Evolutionary conservation across 2,329 filamentous ascomycete genomes (phyloP), one percentile per base, ranked within the genome.

Genomic region (Colletotrichum sp.): DNA sequence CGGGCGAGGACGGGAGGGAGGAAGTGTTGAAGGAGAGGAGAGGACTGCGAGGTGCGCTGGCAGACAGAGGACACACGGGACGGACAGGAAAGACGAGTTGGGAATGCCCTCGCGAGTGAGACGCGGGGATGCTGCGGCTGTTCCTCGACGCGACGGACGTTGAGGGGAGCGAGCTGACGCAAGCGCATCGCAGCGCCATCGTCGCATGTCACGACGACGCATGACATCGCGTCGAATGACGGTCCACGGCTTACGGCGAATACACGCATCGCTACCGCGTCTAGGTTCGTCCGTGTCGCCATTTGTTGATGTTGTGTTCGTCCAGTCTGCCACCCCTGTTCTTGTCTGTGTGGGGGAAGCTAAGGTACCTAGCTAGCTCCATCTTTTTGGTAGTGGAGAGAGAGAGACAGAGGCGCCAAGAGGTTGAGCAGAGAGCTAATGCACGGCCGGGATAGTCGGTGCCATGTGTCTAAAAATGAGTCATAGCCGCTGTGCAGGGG

Each of bases 381-480:
- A 66, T 36, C 59, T 51, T 51, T 47, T 51, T 51, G 43, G 13
- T 21, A 51, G 43, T 51, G 43, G 43, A 33, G 54, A 57, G 27
- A 12, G 12, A 54, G 16, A 58, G 21, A 34, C 15, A 38, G 9
- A 31, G 34, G 54, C 55, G 68, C 71, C 63, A 71, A 36, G 43
- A 24, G 29, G 36, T 36, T 15, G 24, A 47, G 58, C 18, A 15
- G 43, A 29, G 38, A 66, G 72, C 72, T 75, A 76, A 69, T 62
- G 63, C 69, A 70, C 31, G 18, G 36, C 58, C 38, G 34, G 65
- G 27, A 18, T 51, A 51, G 43, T 51, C 43, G 43, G 4, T 76
- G 76, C 80, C 77, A 80, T 79, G 78, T 81, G 79, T 81, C 80
- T 79, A 78, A 78, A 78, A 77, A 76, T 81, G 79, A 82, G 78